phyloP scores from a whole-genome alignment of 495 filamentous ascomycete genomes.

The Penicillium silybi region DNA sequence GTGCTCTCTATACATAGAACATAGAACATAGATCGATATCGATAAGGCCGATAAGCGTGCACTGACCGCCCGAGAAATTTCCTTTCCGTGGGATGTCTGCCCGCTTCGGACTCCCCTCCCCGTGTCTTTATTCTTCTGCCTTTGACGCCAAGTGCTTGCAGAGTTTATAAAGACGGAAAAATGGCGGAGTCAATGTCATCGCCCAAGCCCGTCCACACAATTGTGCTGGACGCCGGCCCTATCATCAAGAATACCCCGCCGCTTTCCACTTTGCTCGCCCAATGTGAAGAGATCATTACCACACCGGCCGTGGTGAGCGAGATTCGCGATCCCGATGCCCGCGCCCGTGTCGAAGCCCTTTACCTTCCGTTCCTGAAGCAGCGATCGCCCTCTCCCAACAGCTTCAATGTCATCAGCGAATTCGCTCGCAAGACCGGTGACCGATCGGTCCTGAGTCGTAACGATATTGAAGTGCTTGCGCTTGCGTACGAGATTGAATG shows the following conservation, averaged over 20 bases:
- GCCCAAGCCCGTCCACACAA: conserved; percentile 71
- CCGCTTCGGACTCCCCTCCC: conserved; percentile 4
- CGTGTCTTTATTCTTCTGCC: neutral
- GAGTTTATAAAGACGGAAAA: neutral
- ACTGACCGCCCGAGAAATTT: conserved; percentile 30
- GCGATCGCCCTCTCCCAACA: conserved; percentile 66
- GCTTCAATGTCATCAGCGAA: conserved; percentile 71
- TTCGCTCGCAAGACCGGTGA: conserved; percentile 92
- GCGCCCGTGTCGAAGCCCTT: conserved; percentile 73
- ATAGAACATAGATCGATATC: too few species aligned
- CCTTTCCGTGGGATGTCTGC: conserved; percentile 5
- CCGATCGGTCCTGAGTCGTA: conserved; percentile 74
- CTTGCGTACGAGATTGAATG: conserved; percentile 89
- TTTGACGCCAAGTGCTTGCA: neutral
- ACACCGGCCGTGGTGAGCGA: conserved; percentile 84
- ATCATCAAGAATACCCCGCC: conserved; percentile 85
- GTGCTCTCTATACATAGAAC: too few species aligned
- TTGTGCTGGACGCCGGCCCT: conserved; percentile 87
- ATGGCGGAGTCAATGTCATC: conserved; percentile 37
- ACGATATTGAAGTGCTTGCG: conserved; percentile 85
- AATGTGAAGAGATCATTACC: conserved; percentile 75
- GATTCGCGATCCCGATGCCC: conserved; percentile 80
- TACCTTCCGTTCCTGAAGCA: conserved; percentile 80
- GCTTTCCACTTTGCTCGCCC: conserved; percentile 69
- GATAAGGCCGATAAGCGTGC: conserved; percentile 25